Percentiles rank a stretch among this genome's conserved stretches.
Conservation (phyloP, 2,329 filamentous ascomycete genomes). For the Penicillium italicum region DNA sequence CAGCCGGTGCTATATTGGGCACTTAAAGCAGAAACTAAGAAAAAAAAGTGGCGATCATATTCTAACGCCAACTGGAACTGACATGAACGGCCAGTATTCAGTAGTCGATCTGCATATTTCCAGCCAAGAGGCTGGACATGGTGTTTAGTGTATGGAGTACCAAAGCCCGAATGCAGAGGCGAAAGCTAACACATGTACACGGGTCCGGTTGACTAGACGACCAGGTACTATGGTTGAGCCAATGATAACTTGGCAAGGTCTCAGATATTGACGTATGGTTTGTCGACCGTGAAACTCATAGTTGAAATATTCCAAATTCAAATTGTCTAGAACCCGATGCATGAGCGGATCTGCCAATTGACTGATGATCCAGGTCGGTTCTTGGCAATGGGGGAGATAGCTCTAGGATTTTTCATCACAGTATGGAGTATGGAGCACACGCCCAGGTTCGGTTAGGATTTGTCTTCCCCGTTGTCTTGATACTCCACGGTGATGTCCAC, state of each 20-base stretch:
- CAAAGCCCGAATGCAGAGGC: slow-evolving; percentile 10
- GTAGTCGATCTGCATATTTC: slow-evolving; percentile 10
- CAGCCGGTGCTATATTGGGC: slow-evolving; percentile 4
- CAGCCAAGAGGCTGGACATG: slow-evolving; percentile 6
- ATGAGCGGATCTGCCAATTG: slow-evolving; percentile 11
- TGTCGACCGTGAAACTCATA: background rate
- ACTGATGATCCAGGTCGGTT: slow-evolving; percentile 10
- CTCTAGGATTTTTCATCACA: slow-evolving; percentile 2
- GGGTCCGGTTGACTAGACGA: slow-evolving; percentile 17
- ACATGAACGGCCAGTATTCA: slow-evolving; percentile 3
- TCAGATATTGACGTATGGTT: slow-evolving; percentile 8
- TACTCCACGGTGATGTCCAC: background rate
- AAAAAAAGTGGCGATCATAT: slow-evolving; percentile 7
- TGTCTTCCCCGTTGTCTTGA: background rate
- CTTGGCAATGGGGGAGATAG: slow-evolving; percentile 16
- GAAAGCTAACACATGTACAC: slow-evolving; percentile 10
- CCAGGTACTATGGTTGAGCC: slow-evolving; percentile 5
- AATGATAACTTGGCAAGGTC: slow-evolving; percentile 8
- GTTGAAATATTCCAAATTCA: slow-evolving; percentile 10
- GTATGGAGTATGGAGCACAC: background rate
- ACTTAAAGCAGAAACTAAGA: slow-evolving; percentile 5
- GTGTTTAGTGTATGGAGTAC: background rate
- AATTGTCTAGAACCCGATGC: slow-evolving; percentile 9
- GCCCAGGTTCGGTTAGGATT: background rate
- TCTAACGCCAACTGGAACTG: slow-evolving; percentile 9